phyloP scores from a whole-genome alignment of 2,329 filamentous ascomycete genomes.

The Colletotrichum tanaceti region DNA sequence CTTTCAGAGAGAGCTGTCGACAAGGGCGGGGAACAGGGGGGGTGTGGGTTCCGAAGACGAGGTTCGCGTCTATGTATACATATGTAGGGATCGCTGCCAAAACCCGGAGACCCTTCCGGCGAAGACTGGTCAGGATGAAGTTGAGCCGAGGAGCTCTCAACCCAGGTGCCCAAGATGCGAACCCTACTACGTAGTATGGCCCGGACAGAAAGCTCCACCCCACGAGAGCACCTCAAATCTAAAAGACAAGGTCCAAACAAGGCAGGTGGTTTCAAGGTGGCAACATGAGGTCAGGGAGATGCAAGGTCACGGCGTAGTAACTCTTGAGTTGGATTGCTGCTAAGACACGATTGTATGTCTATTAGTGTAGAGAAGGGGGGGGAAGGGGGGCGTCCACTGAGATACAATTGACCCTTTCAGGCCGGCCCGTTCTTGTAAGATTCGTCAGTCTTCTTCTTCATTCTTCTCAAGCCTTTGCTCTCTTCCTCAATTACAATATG shows the following conservation, averaged over 20 bases:
- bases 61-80: not conserved
- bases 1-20: not conserved
- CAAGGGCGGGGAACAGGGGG: constrained; percentile 1
- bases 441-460: too few relatives aligned
- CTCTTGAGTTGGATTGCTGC: not conserved
- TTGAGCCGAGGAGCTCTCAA: too few relatives aligned
- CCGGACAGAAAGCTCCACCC: too few relatives aligned
- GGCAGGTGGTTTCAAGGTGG: too few relatives aligned
- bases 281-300: not conserved
- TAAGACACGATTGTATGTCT: not conserved
- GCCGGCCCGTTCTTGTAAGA: too few relatives aligned
- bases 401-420: not conserved
- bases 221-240: too few relatives aligned
- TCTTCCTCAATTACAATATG: not conserved
- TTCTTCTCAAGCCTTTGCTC: not conserved
- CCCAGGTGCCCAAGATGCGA: too few relatives aligned
- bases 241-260: too few relatives aligned
- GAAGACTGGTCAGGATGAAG: not conserved
- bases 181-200: too few relatives aligned
- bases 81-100: not conserved
- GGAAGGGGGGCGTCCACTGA: not conserved
- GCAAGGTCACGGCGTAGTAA: not conserved
- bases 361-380: too few relatives aligned
- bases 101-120: not conserved
- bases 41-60: not conserved